A percentile compares a stretch with the other conserved stretches of the same genome.
Conservation (phyloP, 345 rosid species). For the Murraya koenigii region DNA sequence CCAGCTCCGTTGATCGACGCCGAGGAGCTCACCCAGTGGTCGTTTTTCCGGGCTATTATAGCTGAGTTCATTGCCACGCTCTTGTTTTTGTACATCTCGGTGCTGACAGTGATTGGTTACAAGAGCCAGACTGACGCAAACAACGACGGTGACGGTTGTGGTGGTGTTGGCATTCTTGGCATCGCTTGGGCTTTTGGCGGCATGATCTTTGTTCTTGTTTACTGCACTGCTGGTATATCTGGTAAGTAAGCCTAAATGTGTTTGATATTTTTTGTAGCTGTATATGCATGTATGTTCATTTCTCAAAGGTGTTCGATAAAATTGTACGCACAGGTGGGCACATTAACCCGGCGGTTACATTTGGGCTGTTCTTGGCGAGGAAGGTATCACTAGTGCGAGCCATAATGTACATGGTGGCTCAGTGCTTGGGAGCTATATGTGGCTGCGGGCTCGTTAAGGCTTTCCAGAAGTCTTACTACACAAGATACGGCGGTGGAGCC, state of each 20-base stretch:
- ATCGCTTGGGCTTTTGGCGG: conserved; percentile 78
- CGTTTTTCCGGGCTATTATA: conserved; percentile 52
- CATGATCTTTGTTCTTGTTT: conserved; percentile 68
- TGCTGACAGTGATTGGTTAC: conserved; percentile 67
- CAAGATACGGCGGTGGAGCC: conserved; percentile 60
- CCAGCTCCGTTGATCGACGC: conserved; percentile 51
- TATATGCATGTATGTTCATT: not conserved
- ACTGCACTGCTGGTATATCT: conserved; percentile 75
- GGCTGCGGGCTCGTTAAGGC: conserved; percentile 65
- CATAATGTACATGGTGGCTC: too few relatives aligned
- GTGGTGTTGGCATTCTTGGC: conserved; percentile 65
- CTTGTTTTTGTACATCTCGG: conserved; percentile 56
- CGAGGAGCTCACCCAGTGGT: conserved; percentile 52
- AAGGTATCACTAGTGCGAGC: too few relatives aligned
- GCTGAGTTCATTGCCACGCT: conserved; percentile 70
- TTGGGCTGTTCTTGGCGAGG: too few relatives aligned
- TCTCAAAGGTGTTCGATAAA: not conserved
- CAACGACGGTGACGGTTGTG: conserved; percentile 30
- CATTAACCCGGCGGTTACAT: conserved; percentile 18
- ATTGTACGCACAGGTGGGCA: conserved; percentile 50
- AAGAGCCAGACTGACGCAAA: conserved; percentile 33
- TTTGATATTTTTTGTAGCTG: too few relatives aligned
- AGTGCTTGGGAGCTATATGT: too few relatives aligned
- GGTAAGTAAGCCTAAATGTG: conserved; percentile 24
- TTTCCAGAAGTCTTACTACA: conserved; percentile 51